These are phyloP conservation scores for Clitocybe nebularis DNA, from an alignment of 1,284 basidiomycete species.

Conservation along the genomic window DNA sequence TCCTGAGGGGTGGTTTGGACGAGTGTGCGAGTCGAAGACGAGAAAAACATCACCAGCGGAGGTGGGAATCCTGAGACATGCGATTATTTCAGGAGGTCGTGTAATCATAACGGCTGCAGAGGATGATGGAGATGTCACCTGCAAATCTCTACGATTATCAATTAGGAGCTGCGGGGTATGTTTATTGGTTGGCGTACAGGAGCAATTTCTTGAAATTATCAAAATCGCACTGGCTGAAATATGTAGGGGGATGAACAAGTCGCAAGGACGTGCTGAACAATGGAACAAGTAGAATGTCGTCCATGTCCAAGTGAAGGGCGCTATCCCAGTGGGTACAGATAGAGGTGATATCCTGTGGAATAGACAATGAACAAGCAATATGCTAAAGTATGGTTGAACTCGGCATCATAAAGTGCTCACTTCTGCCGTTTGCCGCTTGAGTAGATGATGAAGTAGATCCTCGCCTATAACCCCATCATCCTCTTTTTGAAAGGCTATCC, in stretches of 20 bases:
- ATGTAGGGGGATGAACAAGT: slow-evolving; percentile 25
- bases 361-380: slow-evolving; percentile 1
- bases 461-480: slow-evolving; percentile 25
- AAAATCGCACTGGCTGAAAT: slow-evolving; percentile 36
- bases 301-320: slow-evolving; percentile 52
- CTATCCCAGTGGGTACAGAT: slow-evolving; percentile 54
- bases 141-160: slow-evolving; percentile 27
- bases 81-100: slow-evolving; percentile 64
- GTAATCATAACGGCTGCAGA: slow-evolving; percentile 55
- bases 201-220: slow-evolving; percentile 41
- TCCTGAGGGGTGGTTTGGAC: slow-evolving; percentile 52
- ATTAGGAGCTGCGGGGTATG: background rate
- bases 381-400: background rate
- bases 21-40: slow-evolving; percentile 63
- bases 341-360: slow-evolving; percentile 43
- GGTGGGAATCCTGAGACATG: slow-evolving; percentile 46
- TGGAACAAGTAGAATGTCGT: slow-evolving; percentile 40
- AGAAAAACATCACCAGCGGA: slow-evolving; percentile 37
- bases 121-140: slow-evolving; percentile 13
- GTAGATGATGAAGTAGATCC: slow-evolving; percentile 32
- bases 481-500: slow-evolving; percentile 39
- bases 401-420: slow-evolving; percentile 22
- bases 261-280: slow-evolving; percentile 38
- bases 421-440: slow-evolving; percentile 35
- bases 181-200: slow-evolving; percentile 29